Percentiles rank a stretch among this genome's conserved stretches.
These are phyloP conservation scores for Linanthus parryae DNA, from an alignment of 148 eudicot genomes.

Conservation along the genomic window DNA sequence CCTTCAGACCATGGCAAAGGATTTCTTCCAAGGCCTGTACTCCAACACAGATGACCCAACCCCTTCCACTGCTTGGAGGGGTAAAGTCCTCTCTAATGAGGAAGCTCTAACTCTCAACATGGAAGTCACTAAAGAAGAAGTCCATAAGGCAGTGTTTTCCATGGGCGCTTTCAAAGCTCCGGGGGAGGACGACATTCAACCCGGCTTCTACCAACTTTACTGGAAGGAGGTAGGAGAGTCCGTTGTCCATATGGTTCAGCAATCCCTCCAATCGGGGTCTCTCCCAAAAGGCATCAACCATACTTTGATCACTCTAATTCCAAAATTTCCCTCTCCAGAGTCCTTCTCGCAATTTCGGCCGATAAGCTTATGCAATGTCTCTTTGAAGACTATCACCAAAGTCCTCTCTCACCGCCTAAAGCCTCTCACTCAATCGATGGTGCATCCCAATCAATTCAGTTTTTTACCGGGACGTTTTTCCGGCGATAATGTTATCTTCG, in stretches of 20 bases:
- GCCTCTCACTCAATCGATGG: too few relatives aligned
- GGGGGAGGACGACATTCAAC: not conserved
- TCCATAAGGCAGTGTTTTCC: not conserved
- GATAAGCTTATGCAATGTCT: too few relatives aligned
- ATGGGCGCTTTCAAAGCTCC: not conserved
- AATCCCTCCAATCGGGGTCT: not conserved
- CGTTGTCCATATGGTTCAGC: not conserved
- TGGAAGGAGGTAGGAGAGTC: not conserved
- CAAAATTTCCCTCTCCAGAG: too few relatives aligned
- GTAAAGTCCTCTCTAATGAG: too few relatives aligned
- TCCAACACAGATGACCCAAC: not conserved
- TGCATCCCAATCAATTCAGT: too few relatives aligned
- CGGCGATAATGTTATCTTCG: too few relatives aligned
- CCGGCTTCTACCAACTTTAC: not conserved
- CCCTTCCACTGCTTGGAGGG: not conserved
- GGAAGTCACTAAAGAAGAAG: not conserved
- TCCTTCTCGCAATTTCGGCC: too few relatives aligned
- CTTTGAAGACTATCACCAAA: too few relatives aligned
- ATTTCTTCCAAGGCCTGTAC: not conserved
- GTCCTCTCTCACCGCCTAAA: too few relatives aligned
- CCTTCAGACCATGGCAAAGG: not conserved
- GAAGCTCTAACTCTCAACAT: not conserved
- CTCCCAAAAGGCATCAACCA: not conserved
- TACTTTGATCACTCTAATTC: not conserved
- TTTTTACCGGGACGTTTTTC: too few relatives aligned